Percentiles rank a stretch among this genome's conserved stretches.
phyloP scores from a whole-genome alignment of 495 filamentous ascomycete genomes.

The Daldinia decipiens region DNA sequence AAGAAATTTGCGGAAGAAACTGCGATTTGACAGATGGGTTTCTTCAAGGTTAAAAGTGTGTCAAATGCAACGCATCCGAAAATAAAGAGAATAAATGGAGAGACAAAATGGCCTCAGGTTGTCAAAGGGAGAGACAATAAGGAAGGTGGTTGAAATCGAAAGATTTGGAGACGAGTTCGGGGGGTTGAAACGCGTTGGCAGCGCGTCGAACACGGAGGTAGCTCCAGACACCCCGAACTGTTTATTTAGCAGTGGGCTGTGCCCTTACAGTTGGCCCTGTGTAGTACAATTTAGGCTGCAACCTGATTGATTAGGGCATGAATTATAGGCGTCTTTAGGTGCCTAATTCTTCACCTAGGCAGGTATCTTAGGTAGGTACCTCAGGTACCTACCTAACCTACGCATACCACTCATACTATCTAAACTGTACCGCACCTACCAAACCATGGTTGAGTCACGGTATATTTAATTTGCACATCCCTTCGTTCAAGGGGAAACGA shows the following conservation, averaged over 20 bases:
- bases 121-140: background rate
- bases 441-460: background rate
- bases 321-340: slow-evolving; percentile 7
- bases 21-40: background rate
- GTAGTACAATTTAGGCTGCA: background rate
- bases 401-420: too few relatives aligned
- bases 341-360: background rate
- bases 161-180: slow-evolving; percentile 6
- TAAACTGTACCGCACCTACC: slow-evolving; percentile 9
- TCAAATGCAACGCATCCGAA: background rate
- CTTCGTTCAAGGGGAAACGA: background rate
- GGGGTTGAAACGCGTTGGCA: slow-evolving; percentile 15
- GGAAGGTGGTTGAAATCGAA: background rate
- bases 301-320: background rate
- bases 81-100: slow-evolving; percentile 9
- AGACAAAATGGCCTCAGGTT: background rate
- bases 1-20: background rate
- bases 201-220: slow-evolving; percentile 13
- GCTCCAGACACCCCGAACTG: slow-evolving; percentile 12
- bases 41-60: background rate
- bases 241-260: background rate
- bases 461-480: slow-evolving; percentile 5
- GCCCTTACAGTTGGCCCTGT: background rate
- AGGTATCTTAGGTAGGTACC: too few relatives aligned
- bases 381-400: too few relatives aligned